These are phyloP conservation scores for Gossypium schwendimanii DNA, from an alignment of 441 rosid genomes.

Conservation along the genomic window DNA sequence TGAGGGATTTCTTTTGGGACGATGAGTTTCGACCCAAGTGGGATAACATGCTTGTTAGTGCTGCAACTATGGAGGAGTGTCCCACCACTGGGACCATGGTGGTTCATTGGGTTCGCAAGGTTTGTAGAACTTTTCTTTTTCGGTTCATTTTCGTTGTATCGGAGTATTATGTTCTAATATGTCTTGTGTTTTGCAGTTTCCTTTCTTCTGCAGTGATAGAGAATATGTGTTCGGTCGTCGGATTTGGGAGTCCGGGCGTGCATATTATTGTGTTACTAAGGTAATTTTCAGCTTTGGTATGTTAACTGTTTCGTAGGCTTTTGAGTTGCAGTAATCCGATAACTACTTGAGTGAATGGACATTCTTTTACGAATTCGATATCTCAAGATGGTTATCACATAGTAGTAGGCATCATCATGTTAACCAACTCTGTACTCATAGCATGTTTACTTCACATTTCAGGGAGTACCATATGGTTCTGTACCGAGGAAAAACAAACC, in stretches of 20 bases:
- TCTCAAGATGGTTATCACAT: not conserved
- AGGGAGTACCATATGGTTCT: conserved; percentile 77
- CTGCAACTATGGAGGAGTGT: conserved; percentile 60
- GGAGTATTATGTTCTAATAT: conserved; percentile 4
- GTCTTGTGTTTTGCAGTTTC: conserved; percentile 49
- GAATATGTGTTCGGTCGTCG: conserved; percentile 88
- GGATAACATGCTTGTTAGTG: conserved; percentile 76
- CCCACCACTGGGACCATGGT: conserved; percentile 66
- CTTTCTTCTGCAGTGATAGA: conserved; percentile 91
- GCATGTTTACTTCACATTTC: conserved; percentile 22
- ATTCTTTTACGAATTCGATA: not conserved
- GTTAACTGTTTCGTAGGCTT: not conserved
- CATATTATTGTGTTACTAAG: conserved; percentile 83
- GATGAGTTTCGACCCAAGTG: conserved; percentile 68
- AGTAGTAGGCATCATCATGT: not conserved
- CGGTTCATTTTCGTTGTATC: not conserved
- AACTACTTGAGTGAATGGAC: not conserved
- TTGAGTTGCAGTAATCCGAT: not conserved
- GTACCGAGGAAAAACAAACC: conserved; percentile 67
- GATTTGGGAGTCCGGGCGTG: conserved; percentile 77
- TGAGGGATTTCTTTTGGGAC: conserved; percentile 94
- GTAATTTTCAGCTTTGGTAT: conserved; percentile 29
- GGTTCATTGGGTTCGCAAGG: conserved; percentile 93
- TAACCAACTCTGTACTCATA: not conserved
- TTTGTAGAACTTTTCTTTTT: conserved; percentile 12